phyloP scores from a whole-genome alignment of 805 yeast genomes.

The Hanseniaspora hatyaiensis region DNA sequence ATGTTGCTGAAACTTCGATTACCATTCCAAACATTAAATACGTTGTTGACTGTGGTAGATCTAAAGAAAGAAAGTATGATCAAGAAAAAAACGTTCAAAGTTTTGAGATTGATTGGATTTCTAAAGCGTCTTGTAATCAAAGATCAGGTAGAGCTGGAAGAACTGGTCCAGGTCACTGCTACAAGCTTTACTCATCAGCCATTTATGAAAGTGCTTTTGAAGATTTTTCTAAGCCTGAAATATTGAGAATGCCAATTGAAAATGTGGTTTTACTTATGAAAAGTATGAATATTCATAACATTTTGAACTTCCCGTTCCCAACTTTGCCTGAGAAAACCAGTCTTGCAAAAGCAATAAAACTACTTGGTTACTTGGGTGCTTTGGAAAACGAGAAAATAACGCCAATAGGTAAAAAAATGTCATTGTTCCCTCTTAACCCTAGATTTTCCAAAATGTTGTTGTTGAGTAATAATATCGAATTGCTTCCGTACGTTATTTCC shows the following conservation, averaged over 20 bases:
- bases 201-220: constrained; percentile 76
- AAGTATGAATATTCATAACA: constrained; percentile 88
- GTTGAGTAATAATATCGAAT: constrained; percentile 74
- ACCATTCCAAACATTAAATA: constrained; percentile 93
- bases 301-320: constrained; percentile 89
- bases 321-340: constrained; percentile 69
- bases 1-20: constrained; percentile 93
- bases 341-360: constrained; percentile 51
- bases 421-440: constrained; percentile 85
- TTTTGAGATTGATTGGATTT: constrained; percentile 80
- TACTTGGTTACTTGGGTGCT: constrained; percentile 70
- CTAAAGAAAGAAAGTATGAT: constrained; percentile 76
- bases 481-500: constrained; percentile 81
- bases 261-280: constrained; percentile 94
- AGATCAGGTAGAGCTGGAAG: constrained; percentile 96
- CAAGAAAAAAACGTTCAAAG: constrained; percentile 84
- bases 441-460: constrained; percentile 82
- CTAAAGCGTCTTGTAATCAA: constrained; percentile 92
- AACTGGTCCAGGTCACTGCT: constrained; percentile 97
- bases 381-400: constrained; percentile 51
- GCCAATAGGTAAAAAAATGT: constrained; percentile 72
- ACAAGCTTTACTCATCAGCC: constrained; percentile 84
- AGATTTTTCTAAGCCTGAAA: constrained; percentile 80
- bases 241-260: constrained; percentile 88
- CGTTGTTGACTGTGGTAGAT: constrained; percentile 89